These are phyloP conservation scores for Canavalia gladiata DNA, from an alignment of 306 rosid genomes.

Conservation along the genomic window DNA sequence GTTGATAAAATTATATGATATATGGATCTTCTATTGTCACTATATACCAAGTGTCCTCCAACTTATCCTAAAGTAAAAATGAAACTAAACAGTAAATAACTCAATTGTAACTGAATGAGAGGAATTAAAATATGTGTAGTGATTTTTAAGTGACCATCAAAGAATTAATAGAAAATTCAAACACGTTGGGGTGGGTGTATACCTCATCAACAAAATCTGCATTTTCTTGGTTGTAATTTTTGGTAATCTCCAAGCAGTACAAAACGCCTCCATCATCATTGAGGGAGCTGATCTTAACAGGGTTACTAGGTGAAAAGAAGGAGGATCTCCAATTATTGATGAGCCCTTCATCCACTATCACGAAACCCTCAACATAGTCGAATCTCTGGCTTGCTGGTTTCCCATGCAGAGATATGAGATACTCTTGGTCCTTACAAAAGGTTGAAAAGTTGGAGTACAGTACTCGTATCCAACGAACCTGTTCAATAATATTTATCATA, in stretches of 20 bases:
- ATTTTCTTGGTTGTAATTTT: conserved; percentile 67
- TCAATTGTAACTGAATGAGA: too few relatives aligned
- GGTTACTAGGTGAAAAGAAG: conserved; percentile 83
- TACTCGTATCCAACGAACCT: conserved; percentile 97
- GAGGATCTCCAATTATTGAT: conserved; percentile 97
- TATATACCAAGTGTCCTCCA: neutral
- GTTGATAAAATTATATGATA: neutral
- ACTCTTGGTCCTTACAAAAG: conserved; percentile 83
- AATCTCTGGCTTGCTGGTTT: conserved; percentile 62
- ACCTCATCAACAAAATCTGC: conserved; percentile 79
- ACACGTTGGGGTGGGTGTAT: neutral
- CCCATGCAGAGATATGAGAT: conserved; percentile 84
- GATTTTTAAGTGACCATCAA: too few relatives aligned
- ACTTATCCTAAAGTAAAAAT: too few relatives aligned
- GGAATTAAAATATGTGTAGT: neutral
- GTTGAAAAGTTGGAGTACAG: conserved; percentile 78
- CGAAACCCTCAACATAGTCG: conserved; percentile 96
- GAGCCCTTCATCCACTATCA: conserved; percentile 90
- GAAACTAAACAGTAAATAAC: neutral
- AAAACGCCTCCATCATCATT: conserved; percentile 77
- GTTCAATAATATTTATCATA: neutral
- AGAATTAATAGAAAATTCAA: neutral
- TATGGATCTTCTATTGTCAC: neutral
- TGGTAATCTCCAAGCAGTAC: conserved; percentile 96
- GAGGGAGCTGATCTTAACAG: conserved; percentile 78